Base-by-base conservation (phyloP, 495 filamentous ascomycete genomes). In the Mycothermus thermophilus region DNA sequence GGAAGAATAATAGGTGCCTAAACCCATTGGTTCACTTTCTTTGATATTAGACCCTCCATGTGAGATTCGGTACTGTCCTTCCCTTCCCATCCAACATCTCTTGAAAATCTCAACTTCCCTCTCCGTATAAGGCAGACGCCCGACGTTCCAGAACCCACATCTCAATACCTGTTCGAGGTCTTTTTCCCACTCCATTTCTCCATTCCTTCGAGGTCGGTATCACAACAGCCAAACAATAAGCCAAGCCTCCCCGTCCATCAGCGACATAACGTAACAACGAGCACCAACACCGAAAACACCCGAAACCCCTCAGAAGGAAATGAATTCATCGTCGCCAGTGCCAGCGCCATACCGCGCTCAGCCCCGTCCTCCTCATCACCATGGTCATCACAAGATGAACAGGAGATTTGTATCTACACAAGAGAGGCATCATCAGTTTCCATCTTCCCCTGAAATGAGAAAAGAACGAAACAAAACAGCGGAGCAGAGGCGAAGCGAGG, bases 321-420 rank as follows among this genome's bases (percentile, higher is more conserved):
- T n/a, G n/a, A n/a, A n/a, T 25, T 25, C 11, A 6, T 11, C 22
- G 6, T 25, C 11, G 6, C 6, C 22, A 25, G 6, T 11, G 22
- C 22, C 22, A 6, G 6, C 22, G 6, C 22, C 22, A 6, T 11
- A 6, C 11, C 22, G 6, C 22, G 6, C 22, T 25, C 22, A 25
- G 11, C 22, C 22, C 11, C 22, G 22, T 6, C 6, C 22, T 11
- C 6, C 6, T 6, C 22, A 25, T 6, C 22, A 6, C 11, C 6
- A 25, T 25, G 22, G 22, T 25, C 22, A 37, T 55, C 57, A 69
- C 64, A 69, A 64, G 35, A 69, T 62, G 44, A 69, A 69, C 39
- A 67, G 40, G 16, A 69, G 32, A 44, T 67, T 66, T 43, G 64
- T 69, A 54, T 69, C 64, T 69, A 30, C 32, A 34, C 36, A 32